phyloP scores from a whole-genome alignment of 1,284 basidiomycete genomes.

The Rhodotorula sp. region DNA sequence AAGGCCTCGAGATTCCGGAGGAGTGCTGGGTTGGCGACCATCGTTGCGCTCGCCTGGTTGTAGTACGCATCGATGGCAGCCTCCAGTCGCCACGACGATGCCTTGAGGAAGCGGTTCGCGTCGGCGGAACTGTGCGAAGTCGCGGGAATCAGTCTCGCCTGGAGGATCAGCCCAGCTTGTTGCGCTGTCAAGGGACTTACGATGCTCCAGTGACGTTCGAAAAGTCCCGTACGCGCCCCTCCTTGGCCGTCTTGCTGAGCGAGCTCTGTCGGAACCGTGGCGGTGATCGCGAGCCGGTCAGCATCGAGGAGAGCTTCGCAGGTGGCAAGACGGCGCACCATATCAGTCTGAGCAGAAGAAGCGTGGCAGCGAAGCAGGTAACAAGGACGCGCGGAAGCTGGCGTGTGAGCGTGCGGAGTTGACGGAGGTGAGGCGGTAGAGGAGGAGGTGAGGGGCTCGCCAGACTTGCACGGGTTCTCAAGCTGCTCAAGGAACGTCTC shows the following conservation, averaged over 20 bases:
- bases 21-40: slow-evolving; percentile 27
- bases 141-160: neutral
- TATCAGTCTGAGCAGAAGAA: neutral
- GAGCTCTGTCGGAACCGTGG: slow-evolving; percentile 13
- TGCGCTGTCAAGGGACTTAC: slow-evolving; percentile 25
- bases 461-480: too few species aligned
- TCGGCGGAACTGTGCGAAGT: slow-evolving; percentile 50
- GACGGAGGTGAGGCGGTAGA: too few species aligned
- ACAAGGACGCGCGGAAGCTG: too few species aligned
- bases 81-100: slow-evolving; percentile 66
- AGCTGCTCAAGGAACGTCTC: too few species aligned
- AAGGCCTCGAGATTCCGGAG: slow-evolving; percentile 58
- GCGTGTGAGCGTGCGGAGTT: too few species aligned
- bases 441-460: too few species aligned
- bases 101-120: slow-evolving; percentile 69
- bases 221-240: slow-evolving; percentile 31
- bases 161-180: too few species aligned
- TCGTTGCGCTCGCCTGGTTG: slow-evolving; percentile 49
- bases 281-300: too few species aligned
- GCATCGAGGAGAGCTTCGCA: neutral
- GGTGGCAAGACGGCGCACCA: neutral
- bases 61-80: slow-evolving; percentile 72
- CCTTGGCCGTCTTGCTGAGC: slow-evolving; percentile 24
- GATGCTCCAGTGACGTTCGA: slow-evolving; percentile 37
- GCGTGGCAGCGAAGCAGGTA: too few species aligned